Percentiles rank a stretch among this genome's conserved stretches.
Evolutionary conservation across 768 basidiomycete species (phyloP).

Genomic region (Boletus subparvulus): DNA sequence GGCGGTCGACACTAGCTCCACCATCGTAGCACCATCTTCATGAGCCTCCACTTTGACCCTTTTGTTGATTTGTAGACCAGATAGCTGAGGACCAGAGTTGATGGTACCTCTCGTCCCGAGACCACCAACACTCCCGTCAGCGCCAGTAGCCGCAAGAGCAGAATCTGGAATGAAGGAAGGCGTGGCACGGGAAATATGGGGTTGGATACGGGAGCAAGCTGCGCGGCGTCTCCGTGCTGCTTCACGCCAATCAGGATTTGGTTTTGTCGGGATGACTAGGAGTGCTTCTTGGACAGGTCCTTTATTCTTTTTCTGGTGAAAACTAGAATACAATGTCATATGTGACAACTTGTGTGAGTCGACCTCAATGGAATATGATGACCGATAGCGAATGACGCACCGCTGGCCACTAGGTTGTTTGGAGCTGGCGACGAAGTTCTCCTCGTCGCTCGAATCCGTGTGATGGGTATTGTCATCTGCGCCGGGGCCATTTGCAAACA

Average conservation of each 20-base stretch:
- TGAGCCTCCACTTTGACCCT: slow-evolving; percentile 33
- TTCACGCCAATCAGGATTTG: slow-evolving; percentile 91
- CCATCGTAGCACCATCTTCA: slow-evolving; percentile 18
- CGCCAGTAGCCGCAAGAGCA: slow-evolving; percentile 52
- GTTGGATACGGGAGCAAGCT: slow-evolving; percentile 16
- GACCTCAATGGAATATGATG: slow-evolving; percentile 43
- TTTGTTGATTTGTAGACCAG: slow-evolving; percentile 60
- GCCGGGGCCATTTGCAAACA: slow-evolving; percentile 21
- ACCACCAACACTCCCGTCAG: slow-evolving; percentile 75
- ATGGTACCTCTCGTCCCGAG: slow-evolving; percentile 73
- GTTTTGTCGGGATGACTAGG: slow-evolving; percentile 80
- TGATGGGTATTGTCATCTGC: slow-evolving; percentile 27
- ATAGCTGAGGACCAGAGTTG: slow-evolving; percentile 70
- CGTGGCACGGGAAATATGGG: slow-evolving; percentile 4
- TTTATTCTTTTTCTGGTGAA: slow-evolving; percentile 44
- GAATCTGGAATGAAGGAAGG: slow-evolving; percentile 65
- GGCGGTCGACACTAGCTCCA: neutral
- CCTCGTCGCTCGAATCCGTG: slow-evolving; percentile 56
- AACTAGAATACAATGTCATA: slow-evolving; percentile 30
- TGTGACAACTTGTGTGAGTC: slow-evolving; percentile 66
- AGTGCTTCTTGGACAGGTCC: slow-evolving; percentile 48
- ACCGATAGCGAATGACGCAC: slow-evolving; percentile 54
- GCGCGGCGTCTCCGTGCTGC: slow-evolving; percentile 60
- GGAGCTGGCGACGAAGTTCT: slow-evolving; percentile 63
- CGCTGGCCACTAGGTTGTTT: slow-evolving; percentile 77